These are phyloP conservation scores for Aspergillus versicolor DNA, from an alignment of 2,329 filamentous ascomycete genomes.

Conservation along the genomic window DNA sequence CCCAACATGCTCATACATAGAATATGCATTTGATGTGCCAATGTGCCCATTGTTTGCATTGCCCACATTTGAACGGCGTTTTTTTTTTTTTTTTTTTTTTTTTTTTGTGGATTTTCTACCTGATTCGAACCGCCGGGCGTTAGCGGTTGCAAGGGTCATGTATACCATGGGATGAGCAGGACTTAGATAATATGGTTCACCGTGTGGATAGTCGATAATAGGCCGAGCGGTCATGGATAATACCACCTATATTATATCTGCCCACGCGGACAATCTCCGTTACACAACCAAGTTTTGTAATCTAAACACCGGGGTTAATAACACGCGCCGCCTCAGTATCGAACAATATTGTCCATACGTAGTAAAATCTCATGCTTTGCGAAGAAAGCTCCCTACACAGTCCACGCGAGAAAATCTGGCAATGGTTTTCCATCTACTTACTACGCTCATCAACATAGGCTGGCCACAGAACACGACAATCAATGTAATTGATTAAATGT, in stretches of 20 bases:
- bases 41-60: conserved; percentile 4
- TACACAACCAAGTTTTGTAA: not conserved
- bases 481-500: not conserved
- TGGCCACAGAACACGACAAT: conserved; percentile 10
- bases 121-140: conserved; percentile 9
- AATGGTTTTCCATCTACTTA: not conserved
- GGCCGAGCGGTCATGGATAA: conserved; percentile 14
- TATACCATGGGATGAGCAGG: conserved; percentile 20
- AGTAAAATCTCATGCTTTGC: not conserved
- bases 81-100: conserved; percentile 6
- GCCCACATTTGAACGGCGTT: conserved; percentile 11
- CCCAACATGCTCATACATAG: not conserved
- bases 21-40: not conserved
- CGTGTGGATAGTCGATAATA: conserved; percentile 20
- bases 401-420: not conserved
- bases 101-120: not conserved
- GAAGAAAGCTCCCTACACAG: not conserved
- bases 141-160: conserved; percentile 11
- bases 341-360: not conserved
- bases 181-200: conserved; percentile 20
- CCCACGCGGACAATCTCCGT: not conserved
- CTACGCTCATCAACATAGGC: not conserved
- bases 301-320: not conserved
- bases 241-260: conserved; percentile 12
- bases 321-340: not conserved